phyloP scores from a whole-genome alignment of 148 eudicot species.

The Rhododendron williamsianum region DNA sequence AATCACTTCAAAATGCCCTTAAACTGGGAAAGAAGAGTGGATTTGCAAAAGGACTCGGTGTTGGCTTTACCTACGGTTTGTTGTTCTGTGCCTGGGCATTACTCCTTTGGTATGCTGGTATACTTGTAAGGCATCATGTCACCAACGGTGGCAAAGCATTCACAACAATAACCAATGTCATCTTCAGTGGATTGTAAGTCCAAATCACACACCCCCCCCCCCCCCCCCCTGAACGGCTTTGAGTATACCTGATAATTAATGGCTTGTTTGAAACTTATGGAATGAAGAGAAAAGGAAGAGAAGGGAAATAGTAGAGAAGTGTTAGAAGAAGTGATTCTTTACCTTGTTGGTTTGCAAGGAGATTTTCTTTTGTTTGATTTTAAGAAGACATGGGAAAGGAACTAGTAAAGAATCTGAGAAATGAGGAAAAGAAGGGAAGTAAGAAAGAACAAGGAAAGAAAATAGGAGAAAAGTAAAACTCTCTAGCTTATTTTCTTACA shows the following conservation, averaged over 20 bases:
- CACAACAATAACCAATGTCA: conserved; percentile 63
- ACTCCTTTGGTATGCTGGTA: conserved; percentile 69
- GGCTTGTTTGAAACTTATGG: background rate
- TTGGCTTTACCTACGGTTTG: conserved; percentile 60
- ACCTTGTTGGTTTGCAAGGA: background rate
- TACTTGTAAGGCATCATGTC: conserved; percentile 42
- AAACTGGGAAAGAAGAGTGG: conserved; percentile 57
- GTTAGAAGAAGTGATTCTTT: background rate
- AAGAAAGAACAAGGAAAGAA: background rate
- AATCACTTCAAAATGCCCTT: conserved; percentile 45
- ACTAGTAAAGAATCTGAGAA: background rate
- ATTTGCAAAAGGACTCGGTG: conserved; percentile 63
- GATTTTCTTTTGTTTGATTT: background rate
- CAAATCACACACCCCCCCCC: too few relatives aligned
- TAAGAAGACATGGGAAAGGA: background rate
- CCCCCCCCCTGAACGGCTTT: too few relatives aligned
- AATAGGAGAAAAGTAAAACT: background rate
- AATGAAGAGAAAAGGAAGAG: background rate
- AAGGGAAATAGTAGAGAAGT: background rate
- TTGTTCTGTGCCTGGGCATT: conserved; percentile 64
- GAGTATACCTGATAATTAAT: background rate
- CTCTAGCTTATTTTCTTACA: background rate
- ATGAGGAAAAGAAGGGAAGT: background rate
- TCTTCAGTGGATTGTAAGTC: conserved; percentile 74
- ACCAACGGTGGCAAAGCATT: conserved; percentile 73